phyloP scores from a whole-genome alignment of 2,329 filamentous ascomycete genomes.

The Harringtonia aguacate region DNA sequence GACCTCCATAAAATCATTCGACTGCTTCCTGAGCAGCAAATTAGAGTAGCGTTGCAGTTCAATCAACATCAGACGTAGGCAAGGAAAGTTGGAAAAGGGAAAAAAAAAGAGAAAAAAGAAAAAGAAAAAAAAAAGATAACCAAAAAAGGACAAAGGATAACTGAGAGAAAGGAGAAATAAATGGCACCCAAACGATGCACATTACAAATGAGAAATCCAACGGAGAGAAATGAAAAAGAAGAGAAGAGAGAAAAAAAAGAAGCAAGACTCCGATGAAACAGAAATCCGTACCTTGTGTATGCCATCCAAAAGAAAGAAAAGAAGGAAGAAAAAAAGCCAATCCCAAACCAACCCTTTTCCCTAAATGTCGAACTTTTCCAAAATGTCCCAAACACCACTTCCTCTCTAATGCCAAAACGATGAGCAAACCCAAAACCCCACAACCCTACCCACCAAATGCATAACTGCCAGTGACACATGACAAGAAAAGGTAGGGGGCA shows the following conservation, averaged over 20 bases:
- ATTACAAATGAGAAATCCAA: neutral
- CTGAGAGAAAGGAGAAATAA: neutral
- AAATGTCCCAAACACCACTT: too few species aligned
- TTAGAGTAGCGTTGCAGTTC: neutral
- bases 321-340: neutral
- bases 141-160: neutral
- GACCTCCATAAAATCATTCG: neutral
- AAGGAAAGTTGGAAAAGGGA: neutral
- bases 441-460: neutral
- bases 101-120: neutral
- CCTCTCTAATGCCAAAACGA: too few species aligned
- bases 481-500: too few species aligned
- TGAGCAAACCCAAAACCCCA: neutral
- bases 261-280: too few species aligned
- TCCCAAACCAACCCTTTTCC: neutral
- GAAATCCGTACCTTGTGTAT: too few species aligned
- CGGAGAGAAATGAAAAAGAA: neutral
- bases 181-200: too few species aligned
- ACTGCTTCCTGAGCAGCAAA: slow-evolving; percentile 11
- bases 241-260: neutral
- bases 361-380: too few species aligned
- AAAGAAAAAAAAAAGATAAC: neutral
- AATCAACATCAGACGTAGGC: neutral
- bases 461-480: too few species aligned
- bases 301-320: neutral